These are phyloP conservation scores for Cladosporium phlei DNA, from an alignment of 2,329 filamentous ascomycete species.

Conservation along the genomic window DNA sequence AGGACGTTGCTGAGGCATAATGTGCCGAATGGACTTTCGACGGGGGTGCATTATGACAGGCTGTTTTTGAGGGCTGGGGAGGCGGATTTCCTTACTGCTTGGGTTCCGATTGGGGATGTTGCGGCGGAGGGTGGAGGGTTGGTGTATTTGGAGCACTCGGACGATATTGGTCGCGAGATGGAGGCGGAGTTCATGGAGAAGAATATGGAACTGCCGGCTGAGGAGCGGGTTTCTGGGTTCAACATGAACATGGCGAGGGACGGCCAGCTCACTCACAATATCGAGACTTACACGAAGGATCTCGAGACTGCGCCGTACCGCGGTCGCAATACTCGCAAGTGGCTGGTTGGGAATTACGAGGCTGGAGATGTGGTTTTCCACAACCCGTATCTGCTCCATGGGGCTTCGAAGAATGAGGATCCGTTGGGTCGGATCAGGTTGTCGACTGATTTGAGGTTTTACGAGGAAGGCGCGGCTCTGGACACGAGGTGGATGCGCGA, in stretches of 20 bases:
- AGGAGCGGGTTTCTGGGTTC: constrained; percentile 40
- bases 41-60: constrained; percentile 41
- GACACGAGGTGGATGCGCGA: constrained; percentile 36
- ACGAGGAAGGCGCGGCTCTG: constrained; percentile 31
- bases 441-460: constrained; percentile 41
- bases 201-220: constrained; percentile 25
- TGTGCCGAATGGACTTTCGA: constrained; percentile 34
- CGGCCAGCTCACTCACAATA: constrained; percentile 25
- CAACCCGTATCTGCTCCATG: constrained; percentile 41
- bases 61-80: constrained; percentile 39
- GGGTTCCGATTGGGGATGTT: constrained; percentile 38
- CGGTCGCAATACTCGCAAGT: constrained; percentile 29
- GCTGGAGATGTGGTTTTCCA: constrained; percentile 50
- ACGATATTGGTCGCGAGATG: constrained; percentile 33
- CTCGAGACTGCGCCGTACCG: constrained; percentile 1
- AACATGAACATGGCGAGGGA: constrained; percentile 29
- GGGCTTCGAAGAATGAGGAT: constrained; percentile 39
- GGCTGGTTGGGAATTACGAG: constrained; percentile 52
- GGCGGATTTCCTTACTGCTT: constrained; percentile 31
- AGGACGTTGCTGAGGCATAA: constrained; percentile 40
- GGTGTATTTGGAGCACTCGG: constrained; percentile 39
- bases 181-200: constrained; percentile 36
- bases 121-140: constrained; percentile 36
- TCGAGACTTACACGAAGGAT: constrained; percentile 17
- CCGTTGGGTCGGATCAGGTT: constrained; percentile 35